phyloP scores from a whole-genome alignment of 2,329 filamentous ascomycete genomes.

The Talaromyces amestolkiae region DNA sequence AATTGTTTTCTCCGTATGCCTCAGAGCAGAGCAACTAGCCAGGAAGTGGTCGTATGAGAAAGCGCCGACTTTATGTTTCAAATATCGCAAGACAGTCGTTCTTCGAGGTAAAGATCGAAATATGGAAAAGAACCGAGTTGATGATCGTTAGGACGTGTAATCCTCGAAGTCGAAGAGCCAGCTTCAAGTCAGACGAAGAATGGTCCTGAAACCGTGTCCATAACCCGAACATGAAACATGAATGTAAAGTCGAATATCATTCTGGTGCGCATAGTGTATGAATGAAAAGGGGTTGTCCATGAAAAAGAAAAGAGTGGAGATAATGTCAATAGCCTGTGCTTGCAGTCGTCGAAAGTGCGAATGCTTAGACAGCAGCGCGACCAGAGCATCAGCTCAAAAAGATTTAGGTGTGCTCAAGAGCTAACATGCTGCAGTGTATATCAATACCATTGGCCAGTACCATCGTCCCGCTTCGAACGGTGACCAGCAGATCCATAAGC shows the following conservation, averaged over 20 bases:
- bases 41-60: slow-evolving; percentile 15
- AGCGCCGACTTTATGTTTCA: slow-evolving; percentile 19
- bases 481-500: slow-evolving; percentile 47
- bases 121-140: neutral
- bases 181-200: neutral
- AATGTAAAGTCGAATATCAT: slow-evolving; percentile 25
- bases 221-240: slow-evolving; percentile 27
- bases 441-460: slow-evolving; percentile 51
- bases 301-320: slow-evolving; percentile 28
- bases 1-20: slow-evolving; percentile 15
- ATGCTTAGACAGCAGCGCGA: slow-evolving; percentile 27
- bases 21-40: slow-evolving; percentile 19
- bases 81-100: slow-evolving; percentile 8
- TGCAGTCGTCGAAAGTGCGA: slow-evolving; percentile 30
- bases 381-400: slow-evolving; percentile 15
- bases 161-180: neutral
- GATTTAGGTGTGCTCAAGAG: slow-evolving; percentile 26
- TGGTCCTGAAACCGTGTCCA: neutral
- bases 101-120: slow-evolving; percentile 1
- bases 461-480: slow-evolving; percentile 55
- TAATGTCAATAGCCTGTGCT: slow-evolving; percentile 34
- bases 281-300: slow-evolving; percentile 25
- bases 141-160: neutral
- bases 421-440: slow-evolving; percentile 34
- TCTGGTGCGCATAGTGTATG: slow-evolving; percentile 32